Base-by-base conservation (phyloP, 2,329 filamentous ascomycete genomes). In the Podosphaera leucotricha region DNA sequence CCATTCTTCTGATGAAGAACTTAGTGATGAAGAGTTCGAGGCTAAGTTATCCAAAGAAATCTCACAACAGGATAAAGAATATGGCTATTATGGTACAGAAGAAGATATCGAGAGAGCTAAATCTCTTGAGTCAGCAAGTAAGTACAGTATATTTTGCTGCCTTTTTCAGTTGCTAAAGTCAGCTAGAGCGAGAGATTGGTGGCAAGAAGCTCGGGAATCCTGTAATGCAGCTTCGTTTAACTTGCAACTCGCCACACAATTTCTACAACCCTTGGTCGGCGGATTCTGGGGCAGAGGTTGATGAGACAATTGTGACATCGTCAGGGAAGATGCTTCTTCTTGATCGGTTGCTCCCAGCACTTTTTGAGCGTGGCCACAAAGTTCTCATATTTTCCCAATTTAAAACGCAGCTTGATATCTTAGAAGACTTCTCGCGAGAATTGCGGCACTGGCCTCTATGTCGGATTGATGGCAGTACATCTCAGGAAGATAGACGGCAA, bases 301-400 rank as follows among this genome's bases (percentile, higher is more conserved):
- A 94, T 98, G 90, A 80, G 77, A 42, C 84, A 86, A 53, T 98
- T 98, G 90, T 98, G 47, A 95, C 87, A 1, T 90, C 95, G 62
- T 93, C 85, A 44, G 90, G 90, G 57, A 98, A 98, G 65, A 72
- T 98, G 47, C 86, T 85, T 40, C 84, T 85, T 57, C 68, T 98
- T 43, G 90, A 98, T 59, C 70, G 82, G 51, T 68, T 98, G 16
- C 70, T 98, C 13, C 81, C 81, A 59, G 72, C 85, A 60, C 76
- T 98, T 55, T 98, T 95, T 69, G 80, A 84, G 49, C 82, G 80
- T 49, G 81, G 81, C 30, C 90, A 98, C 54, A 85, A 90, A 56
- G 90, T 98, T 19, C 68, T 98, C 44, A 67, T 98, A 18, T 98
- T 98, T 69, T 98, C 98, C 81, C 90, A 98, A 67, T 98, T 98